A percentile compares a stretch with the other conserved stretches of the same genome.
phyloP scores from a whole-genome alignment of 495 filamentous ascomycete species.

The Xylona heveae region DNA sequence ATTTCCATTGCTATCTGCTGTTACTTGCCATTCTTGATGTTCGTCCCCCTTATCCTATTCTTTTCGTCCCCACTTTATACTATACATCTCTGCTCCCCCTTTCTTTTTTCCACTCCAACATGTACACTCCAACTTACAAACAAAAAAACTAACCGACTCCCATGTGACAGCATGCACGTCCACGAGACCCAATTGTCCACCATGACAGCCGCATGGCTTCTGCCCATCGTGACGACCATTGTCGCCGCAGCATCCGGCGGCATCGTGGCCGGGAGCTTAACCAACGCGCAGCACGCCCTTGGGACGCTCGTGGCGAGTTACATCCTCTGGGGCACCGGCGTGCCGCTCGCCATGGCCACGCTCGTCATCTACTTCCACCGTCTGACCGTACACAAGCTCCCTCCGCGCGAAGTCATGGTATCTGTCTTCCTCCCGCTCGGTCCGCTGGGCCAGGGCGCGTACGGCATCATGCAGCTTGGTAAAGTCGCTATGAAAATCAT shows the following conservation, averaged over 20 bases:
- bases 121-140: background rate
- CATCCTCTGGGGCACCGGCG: constrained; percentile 35
- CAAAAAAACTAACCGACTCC: too few species aligned
- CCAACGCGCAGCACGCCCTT: constrained; percentile 27
- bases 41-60: constrained; percentile 4
- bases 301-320: constrained; percentile 34
- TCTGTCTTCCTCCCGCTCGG: constrained; percentile 40
- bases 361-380: constrained; percentile 40
- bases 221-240: constrained; percentile 35
- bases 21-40: constrained; percentile 34
- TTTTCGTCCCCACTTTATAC: background rate
- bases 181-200: constrained; percentile 17
- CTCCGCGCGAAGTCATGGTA: constrained; percentile 35
- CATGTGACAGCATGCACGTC: constrained; percentile 17
- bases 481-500: constrained; percentile 26
- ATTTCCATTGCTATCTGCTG: constrained; percentile 27
- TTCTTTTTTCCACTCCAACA: background rate
- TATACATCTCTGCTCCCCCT: background rate
- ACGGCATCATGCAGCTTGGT: constrained; percentile 33
- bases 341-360: constrained; percentile 30
- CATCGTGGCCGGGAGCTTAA: constrained; percentile 29
- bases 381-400: constrained; percentile 32
- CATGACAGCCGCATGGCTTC: constrained; percentile 38
- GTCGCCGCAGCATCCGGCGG: constrained; percentile 36
- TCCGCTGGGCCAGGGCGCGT: constrained; percentile 36